phyloP scores from a whole-genome alignment of 345 rosid species.

The Euphorbia tirucalli region DNA sequence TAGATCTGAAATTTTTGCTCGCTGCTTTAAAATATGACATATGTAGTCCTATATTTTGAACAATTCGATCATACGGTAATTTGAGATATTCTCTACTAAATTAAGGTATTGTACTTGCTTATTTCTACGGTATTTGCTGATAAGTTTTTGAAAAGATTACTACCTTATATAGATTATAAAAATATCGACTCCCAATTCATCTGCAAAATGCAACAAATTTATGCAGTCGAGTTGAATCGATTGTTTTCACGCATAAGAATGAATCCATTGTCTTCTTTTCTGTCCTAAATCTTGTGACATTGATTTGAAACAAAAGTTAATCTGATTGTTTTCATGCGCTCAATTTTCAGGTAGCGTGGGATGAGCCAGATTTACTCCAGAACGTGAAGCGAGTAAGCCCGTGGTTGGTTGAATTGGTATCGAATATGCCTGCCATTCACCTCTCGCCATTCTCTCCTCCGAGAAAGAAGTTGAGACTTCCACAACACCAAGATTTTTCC shows the following conservation, averaged over 20 bases:
- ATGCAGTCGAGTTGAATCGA: too few species aligned
- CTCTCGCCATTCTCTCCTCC: slow-evolving; percentile 78
- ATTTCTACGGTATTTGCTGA: too few species aligned
- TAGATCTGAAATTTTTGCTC: not conserved
- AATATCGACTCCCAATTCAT: not conserved
- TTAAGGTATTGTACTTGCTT: too few species aligned
- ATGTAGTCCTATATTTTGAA: not conserved
- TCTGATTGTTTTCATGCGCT: too few species aligned
- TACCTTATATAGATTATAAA: not conserved
- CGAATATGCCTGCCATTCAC: slow-evolving; percentile 69
- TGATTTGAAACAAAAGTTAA: too few species aligned
- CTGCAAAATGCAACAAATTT: too few species aligned
- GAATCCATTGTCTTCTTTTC: not conserved
- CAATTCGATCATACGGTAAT: not conserved
- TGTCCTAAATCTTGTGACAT: not conserved
- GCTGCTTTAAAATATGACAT: not conserved
- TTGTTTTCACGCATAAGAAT: not conserved
- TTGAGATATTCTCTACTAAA: too few species aligned
- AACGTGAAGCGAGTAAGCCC: slow-evolving; percentile 93
- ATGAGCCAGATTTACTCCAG: slow-evolving; percentile 95
- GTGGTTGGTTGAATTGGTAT: slow-evolving; percentile 88
- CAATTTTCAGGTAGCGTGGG: slow-evolving; percentile 82
- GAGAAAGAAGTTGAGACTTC: slow-evolving; percentile 75
- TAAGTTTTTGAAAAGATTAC: not conserved
- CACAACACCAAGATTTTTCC: slow-evolving; percentile 58